Conservation (phyloP, 2,329 filamentous ascomycete genomes). For the Tolypocladium inflatum region DNA sequence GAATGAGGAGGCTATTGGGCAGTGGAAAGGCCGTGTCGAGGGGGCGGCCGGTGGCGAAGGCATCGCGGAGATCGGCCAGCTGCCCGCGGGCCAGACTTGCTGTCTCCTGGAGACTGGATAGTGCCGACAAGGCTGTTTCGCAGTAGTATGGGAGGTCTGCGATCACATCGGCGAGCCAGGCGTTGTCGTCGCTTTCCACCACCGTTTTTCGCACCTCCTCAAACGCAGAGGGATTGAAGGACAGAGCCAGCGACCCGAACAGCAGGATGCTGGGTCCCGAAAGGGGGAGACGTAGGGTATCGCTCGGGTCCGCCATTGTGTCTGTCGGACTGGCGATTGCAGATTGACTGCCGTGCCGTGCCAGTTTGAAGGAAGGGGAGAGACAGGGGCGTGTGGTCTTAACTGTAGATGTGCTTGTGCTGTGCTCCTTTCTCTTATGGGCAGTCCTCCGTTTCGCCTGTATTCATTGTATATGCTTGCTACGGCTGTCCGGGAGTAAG, state of each 20-base stretch:
- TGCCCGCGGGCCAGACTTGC: not conserved
- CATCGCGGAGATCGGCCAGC: not conserved
- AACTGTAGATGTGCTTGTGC: too few relatives aligned
- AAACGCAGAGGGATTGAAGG: not conserved
- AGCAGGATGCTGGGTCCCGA: not conserved
- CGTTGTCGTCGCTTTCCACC: not conserved
- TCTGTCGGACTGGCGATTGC: not conserved
- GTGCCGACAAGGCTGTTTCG: not conserved
- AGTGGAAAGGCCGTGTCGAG: conserved; percentile 6
- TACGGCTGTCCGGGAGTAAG: too few relatives aligned
- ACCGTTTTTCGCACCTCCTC: not conserved
- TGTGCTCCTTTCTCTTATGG: too few relatives aligned
- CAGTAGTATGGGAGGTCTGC: not conserved
- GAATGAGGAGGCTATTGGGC: conserved; percentile 24
- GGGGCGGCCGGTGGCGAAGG: not conserved
- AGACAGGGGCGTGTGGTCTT: too few relatives aligned
- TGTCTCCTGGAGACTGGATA: not conserved
- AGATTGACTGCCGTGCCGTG: not conserved
- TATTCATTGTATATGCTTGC: too few relatives aligned
- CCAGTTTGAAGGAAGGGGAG: not conserved
- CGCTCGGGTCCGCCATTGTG: not conserved
- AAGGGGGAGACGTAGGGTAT: not conserved
- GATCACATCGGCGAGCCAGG: not conserved
- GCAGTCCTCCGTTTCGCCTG: too few relatives aligned
- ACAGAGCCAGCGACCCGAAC: conserved; percentile 1